Evolutionary conservation across 768 basidiomycete species (phyloP), one percentile per base, ranked within the genome.

Genomic region (Sistotremastrum suecicum): DNA sequence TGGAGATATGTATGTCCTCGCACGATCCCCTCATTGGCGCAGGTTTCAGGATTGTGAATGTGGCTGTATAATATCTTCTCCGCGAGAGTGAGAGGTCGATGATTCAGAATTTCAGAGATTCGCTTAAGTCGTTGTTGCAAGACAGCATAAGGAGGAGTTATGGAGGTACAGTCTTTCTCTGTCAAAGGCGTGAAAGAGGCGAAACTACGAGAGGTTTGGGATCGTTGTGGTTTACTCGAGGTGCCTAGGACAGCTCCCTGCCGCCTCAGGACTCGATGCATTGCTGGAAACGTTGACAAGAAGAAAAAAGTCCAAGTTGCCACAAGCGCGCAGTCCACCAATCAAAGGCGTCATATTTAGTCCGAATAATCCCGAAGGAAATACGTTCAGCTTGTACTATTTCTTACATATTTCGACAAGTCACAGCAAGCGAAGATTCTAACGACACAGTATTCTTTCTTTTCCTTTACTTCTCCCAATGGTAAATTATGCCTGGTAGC

Each of bases 41-140:
- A 63, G 45, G 68, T 77, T 47, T 81, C 75, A 3, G 88, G 87
- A 53, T 94, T 75, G 51, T 76, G 64, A 45, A 97, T 67, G 64
- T 99, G 95, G 55, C 87, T 82, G 65, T 95, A 98, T 32, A 99
- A 71, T 38, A 98, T 92, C 71, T 99, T 99, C 65, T 99, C 95
- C 20, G 92, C 83, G n/a, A 99, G 71, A 2, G 91, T 89, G 45
- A 99, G 66, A 35, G 91, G 92, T 45, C 80, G 70, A 53, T 77
- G 69, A 53, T 70, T 65, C 46, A 98, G 71, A 39, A 84, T 63
- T 45, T 70, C 59, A 39, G 84, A 77, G 44, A 89, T 86, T 44
- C 63, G 63, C 44, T 74, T 67, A 46, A 95, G 74, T 42, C 82
- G 91, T 53, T 71, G 57, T 34, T 85, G 69, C 35, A 98, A 70